Evolutionary conservation across 495 filamentous ascomycete genomes (phyloP), one percentile per base, ranked within the genome.

Genomic region (Haplographium delicatum): DNA sequence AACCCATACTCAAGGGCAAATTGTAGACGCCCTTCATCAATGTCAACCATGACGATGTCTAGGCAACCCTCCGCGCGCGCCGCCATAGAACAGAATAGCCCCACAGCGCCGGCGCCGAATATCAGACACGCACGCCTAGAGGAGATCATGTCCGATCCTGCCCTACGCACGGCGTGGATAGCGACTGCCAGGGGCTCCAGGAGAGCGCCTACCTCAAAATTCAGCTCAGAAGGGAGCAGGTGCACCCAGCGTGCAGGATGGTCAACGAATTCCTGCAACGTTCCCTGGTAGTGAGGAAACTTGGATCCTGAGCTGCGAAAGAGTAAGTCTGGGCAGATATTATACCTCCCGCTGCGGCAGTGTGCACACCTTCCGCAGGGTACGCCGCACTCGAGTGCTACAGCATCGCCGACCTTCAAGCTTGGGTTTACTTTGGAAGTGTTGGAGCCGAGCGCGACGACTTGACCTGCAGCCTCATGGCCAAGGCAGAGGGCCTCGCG

Each of bases 51-150:
- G 4, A 88, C 64, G 37, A 93, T 73, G 2, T 58, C 69, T 44
- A 58, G 73, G 0, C 75, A 68, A 1, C 79, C 72, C 37, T 75
- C 76, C 28, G 76, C 68, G 58, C 79, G 80, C 20, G 75, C 72
- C 3, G 78, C 71, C 1, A 83, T 80, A 0, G 86, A 85, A 16
- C 83, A 79, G 0, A 91, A 68, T 6, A 91, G 66, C 0, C 88
- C 88, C 4, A 94, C 83, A 4, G 86, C 80, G 2, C 88, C 88
- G 8, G 88, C 86, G 9, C 88, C 88, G 39, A 94, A 79, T 0
- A 94, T 75, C 30, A 94, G 65, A 51, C 19, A 26, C 6, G 8
- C 22, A 9, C 7, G n/a, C 18, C 7, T 37, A 0, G 85, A 79
- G 0, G 78, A 74, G 0, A 72, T 65, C 1, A 66, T 67, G 0